Evolutionary conservation across 2,329 filamentous ascomycete species (phyloP).

Genomic region (Epichloe gansuensis): DNA sequence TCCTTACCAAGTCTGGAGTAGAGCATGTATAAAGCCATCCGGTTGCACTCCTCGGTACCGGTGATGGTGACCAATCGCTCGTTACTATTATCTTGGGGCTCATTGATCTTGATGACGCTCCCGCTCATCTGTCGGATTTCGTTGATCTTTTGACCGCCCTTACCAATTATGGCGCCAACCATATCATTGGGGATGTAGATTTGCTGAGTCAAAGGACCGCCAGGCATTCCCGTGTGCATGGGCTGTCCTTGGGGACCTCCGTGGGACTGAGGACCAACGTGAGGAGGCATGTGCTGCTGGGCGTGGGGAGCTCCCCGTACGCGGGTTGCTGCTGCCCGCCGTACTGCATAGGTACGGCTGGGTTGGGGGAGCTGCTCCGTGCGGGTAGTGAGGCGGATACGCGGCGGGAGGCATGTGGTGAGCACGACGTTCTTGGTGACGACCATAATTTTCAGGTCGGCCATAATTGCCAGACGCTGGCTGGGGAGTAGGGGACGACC

Average conservation of each 20-base stretch:
- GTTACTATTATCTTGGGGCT: slow-evolving; percentile 97
- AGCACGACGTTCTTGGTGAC: slow-evolving; percentile 60
- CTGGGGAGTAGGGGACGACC: slow-evolving; percentile 91
- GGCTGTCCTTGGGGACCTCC: slow-evolving; percentile 64
- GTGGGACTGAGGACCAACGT: slow-evolving; percentile 40
- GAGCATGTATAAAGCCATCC: slow-evolving; percentile 99
- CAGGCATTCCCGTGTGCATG: slow-evolving; percentile 51
- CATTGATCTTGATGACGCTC: slow-evolving; percentile 99
- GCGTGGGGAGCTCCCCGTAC: slow-evolving; percentile 70
- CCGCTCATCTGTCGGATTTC: slow-evolving; percentile 95
- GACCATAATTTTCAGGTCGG: slow-evolving; percentile 70
- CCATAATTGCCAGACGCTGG: slow-evolving; percentile 87
- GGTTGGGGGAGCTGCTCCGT: slow-evolving; percentile 47
- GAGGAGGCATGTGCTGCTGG: slow-evolving; percentile 58
- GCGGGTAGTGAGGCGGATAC: slow-evolving; percentile 60
- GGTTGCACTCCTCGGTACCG: slow-evolving; percentile 94
- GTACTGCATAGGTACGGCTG: slow-evolving; percentile 66
- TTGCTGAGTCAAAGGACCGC: slow-evolving; percentile 76
- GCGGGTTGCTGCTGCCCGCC: slow-evolving; percentile 59
- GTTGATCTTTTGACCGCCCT: slow-evolving; percentile 98
- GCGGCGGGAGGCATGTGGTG: slow-evolving; percentile 66
- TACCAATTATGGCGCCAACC: slow-evolving; percentile 98
- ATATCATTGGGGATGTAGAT: slow-evolving; percentile 99
- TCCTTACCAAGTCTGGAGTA: slow-evolving; percentile 83
- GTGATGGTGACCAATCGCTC: slow-evolving; percentile 96